Conservation (phyloP, 495 filamentous ascomycete species). For the Thozetella sp. region DNA sequence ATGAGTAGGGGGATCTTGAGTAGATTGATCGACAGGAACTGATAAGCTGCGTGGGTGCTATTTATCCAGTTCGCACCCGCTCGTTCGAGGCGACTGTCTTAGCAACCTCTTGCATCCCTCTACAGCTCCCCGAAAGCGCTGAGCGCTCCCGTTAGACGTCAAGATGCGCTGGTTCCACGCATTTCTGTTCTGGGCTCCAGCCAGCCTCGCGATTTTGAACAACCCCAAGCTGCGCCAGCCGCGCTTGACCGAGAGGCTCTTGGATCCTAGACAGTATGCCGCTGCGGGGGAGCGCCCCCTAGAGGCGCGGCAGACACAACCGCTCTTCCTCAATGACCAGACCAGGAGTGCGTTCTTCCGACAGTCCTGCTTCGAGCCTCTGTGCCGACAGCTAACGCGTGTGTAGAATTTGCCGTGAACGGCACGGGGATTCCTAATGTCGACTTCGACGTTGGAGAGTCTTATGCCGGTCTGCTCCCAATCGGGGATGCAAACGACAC, state of each 20-base stretch:
- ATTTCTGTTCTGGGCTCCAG: slow-evolving; percentile 5
- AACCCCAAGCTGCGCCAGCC: slow-evolving; percentile 12
- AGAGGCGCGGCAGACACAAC: slow-evolving; percentile 11
- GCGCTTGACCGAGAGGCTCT: slow-evolving; percentile 5
- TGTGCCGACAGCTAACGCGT: background rate
- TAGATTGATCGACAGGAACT: background rate
- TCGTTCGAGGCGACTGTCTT: too few relatives aligned
- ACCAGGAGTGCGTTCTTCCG: slow-evolving; percentile 13
- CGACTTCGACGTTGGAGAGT: slow-evolving; percentile 78
- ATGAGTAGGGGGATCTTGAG: too few relatives aligned
- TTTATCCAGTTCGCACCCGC: too few relatives aligned
- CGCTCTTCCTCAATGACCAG: slow-evolving; percentile 13
- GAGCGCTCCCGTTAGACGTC: slow-evolving; percentile 4
- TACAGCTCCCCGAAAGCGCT: background rate
- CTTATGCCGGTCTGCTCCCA: slow-evolving; percentile 76
- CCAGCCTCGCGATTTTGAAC: slow-evolving; percentile 11
- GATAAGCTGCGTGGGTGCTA: too few relatives aligned
- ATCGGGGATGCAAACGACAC: slow-evolving; percentile 57
- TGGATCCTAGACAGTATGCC: background rate
- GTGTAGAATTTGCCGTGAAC: slow-evolving; percentile 64
- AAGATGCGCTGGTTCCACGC: slow-evolving; percentile 17
- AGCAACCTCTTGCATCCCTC: too few relatives aligned
- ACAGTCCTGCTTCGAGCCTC: too few relatives aligned
- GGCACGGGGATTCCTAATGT: slow-evolving; percentile 72
- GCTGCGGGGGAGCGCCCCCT: background rate